Evolutionary conservation across 257 asterid genomes (phyloP), one percentile per base, ranked within the genome.

Genomic region (Schizonepeta tenuifolia): DNA sequence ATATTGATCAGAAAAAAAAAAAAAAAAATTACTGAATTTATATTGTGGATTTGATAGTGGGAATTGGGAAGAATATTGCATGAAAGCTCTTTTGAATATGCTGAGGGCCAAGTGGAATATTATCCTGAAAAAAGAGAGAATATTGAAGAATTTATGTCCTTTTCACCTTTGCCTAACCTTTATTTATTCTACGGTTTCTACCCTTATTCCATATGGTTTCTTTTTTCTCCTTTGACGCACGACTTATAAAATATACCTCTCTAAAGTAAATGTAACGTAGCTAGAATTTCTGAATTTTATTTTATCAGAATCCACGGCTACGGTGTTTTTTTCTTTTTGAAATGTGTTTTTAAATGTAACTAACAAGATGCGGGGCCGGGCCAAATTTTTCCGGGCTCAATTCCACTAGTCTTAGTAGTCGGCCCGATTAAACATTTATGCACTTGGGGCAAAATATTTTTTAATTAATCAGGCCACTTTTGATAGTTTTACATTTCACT

Each of bases 81-180:
- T 50, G 59, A 49, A 79, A 74, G 73, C 63, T 55, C n/a, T 57
- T 63, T 14, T 62, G 80, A 78, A 80, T 49, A 63, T 62, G 31
- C 71, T 49, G 62, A 71, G 33, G 71, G 60, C 68, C 73, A 79
- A 72, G 70, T 67, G 70, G 88, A 81, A 81, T 81, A 71, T 78
- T 71, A 72, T 71, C 69, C 9, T 9, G 40, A 18, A 2, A 47
- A 58, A 60, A 46, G 26, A 72, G 70, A 43, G 53, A 28, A 17
- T 61, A 7, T 51, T 2, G 35, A 26, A 36, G 36, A 53, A 67
- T 41, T 43, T 67, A 1, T 18, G 40, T 67, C 22, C 60, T 68
- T 63, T 28, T 64, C 77, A 63, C 58, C 62, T 76, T 72, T 68
- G 47, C 63, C 67, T 21, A 7, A 62, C 58, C 75, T 80, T 80